Conservation (phyloP, 129 eudicot genomes). For the Deinandra increscens region DNA sequence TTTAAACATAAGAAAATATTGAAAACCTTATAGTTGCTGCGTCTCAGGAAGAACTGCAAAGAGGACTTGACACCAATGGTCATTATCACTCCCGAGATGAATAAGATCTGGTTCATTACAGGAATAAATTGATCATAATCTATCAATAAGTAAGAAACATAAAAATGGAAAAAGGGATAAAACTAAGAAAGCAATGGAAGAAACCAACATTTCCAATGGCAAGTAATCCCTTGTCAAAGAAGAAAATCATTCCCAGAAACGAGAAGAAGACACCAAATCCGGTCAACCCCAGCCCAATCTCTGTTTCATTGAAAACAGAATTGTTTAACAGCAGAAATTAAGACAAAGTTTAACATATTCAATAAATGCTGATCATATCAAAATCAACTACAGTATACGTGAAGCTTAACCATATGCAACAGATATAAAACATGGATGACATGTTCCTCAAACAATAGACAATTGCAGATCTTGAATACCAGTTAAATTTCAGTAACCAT, state of each 20-base stretch:
- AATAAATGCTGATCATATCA: neutral
- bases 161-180: neutral
- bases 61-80: conserved; percentile 62
- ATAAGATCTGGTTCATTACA: conserved; percentile 51
- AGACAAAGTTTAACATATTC: neutral
- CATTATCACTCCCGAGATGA: conserved; percentile 56
- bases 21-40: conserved; percentile 43
- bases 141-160: conserved; percentile 12
- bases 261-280: conserved; percentile 87
- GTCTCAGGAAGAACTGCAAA: conserved; percentile 51
- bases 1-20: conserved; percentile 8
- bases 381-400: neutral
- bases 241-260: conserved; percentile 70
- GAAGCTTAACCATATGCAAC: neutral
- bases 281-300: conserved; percentile 83
- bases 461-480: neutral
- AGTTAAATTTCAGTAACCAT: neutral
- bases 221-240: conserved; percentile 77
- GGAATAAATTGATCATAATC: conserved; percentile 9
- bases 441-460: neutral
- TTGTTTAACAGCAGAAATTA: conserved; percentile 4
- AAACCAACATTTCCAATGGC: conserved; percentile 82
- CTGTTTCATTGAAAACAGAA: conserved; percentile 37
- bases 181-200: neutral
- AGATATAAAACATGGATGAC: neutral